These are phyloP conservation scores for Heimioporus retisporus DNA, from an alignment of 1,284 basidiomycete genomes.

Conservation along the genomic window DNA sequence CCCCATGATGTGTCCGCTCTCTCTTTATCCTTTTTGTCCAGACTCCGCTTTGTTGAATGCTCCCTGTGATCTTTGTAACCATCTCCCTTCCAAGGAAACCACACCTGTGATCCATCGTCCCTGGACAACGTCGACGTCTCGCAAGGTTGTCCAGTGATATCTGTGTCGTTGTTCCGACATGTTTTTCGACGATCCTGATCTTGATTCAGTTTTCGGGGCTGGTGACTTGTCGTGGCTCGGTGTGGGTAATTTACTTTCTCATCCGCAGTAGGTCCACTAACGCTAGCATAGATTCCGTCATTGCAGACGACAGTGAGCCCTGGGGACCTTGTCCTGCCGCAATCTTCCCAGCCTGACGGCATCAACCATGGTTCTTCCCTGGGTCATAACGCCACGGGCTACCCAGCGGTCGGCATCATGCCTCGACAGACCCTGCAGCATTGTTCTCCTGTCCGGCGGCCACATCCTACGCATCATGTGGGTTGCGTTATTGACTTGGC, in stretches of 20 bases:
- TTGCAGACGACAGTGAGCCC: conserved; percentile 17
- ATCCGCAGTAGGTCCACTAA: background rate
- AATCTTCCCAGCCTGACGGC: background rate
- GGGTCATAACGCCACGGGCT: background rate
- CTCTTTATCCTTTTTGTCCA: no score
- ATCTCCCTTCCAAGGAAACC: background rate
- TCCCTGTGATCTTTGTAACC: background rate
- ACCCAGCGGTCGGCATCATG: background rate
- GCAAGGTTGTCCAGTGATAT: background rate
- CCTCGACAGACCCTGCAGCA: background rate
- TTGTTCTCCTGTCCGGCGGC: background rate
- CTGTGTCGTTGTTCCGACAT: conserved; percentile 13
- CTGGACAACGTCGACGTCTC: background rate
- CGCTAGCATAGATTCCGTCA: background rate
- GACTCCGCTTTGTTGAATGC: conserved; percentile 4
- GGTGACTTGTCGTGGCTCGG: conserved; percentile 7
- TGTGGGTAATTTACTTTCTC: conserved; percentile 20
- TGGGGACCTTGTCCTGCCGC: background rate
- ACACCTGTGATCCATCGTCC: background rate
- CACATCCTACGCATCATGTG: conserved; percentile 12
- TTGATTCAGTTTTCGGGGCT: background rate
- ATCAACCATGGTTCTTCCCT: no score
- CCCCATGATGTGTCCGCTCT: no score
- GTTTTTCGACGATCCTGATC: background rate
- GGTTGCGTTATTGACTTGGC: background rate